Evolutionary conservation across 2,329 filamentous ascomycete species (phyloP).

Genomic region (Didymella pinodella): DNA sequence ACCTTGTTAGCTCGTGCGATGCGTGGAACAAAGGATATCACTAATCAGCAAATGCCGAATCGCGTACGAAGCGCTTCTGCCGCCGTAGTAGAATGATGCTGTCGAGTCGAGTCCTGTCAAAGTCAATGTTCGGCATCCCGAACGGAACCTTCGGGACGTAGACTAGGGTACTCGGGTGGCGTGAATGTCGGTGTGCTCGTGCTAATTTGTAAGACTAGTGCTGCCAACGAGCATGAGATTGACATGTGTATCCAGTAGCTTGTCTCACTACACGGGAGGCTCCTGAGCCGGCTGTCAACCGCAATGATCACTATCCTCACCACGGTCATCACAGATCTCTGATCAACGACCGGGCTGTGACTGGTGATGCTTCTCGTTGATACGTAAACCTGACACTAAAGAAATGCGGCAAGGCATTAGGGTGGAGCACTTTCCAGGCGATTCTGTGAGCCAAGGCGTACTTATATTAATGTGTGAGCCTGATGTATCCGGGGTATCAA

Average conservation of each 20-base stretch:
- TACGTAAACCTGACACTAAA: background rate
- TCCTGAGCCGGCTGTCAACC: background rate
- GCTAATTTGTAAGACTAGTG: conserved; percentile 21
- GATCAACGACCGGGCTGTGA: background rate
- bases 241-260: conserved; percentile 17
- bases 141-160: conserved; percentile 15
- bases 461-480: background rate
- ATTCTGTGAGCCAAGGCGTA: background rate
- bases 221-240: conserved; percentile 8
- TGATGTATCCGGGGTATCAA: conserved; percentile 14
- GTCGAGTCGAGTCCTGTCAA: conserved; percentile 8
- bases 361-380: background rate
- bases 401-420: background rate
- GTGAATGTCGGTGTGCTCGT: conserved; percentile 34
- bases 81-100: conserved; percentile 16
- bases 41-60: conserved; percentile 16
- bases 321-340: background rate
- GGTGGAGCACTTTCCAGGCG: background rate
- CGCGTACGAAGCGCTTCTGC: conserved; percentile 27
- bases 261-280: background rate
- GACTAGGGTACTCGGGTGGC: conserved; percentile 23
- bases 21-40: conserved; percentile 2
- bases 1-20: conserved; percentile 8
- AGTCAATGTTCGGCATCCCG: conserved; percentile 32
- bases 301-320: background rate